Base-by-base conservation (phyloP, 345 rosid genomes). In the Hibiscus trionum region DNA sequence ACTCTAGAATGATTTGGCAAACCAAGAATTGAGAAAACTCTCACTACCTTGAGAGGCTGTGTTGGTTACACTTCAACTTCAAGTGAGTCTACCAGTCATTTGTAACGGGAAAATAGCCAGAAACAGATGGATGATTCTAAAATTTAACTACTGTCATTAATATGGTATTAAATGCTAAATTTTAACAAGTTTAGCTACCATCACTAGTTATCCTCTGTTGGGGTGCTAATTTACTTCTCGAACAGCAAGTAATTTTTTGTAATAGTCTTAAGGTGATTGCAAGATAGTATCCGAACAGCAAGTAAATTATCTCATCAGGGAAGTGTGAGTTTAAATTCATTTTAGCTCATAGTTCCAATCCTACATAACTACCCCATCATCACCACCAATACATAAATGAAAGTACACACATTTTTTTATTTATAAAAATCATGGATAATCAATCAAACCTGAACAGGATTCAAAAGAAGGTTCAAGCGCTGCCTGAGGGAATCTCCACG, bases 381-480 rank as follows among this genome's bases (percentile, higher is more conserved):
- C 17, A 24, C 39, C 57, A 47, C 58, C 58, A 47, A 66, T 46
- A 12, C 56, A 44, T 53, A 63, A 19, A 37, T 31, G 15, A 26
- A 72, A 29, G 46, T 50, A 16, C 17, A n/a, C 3, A 19, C 59
- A n/a, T 2, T 3, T 7, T 12, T 0, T 4, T 21, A 3, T 0
- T 24, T 24, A 66, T 70, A 52, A 26, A 37, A 21, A 14, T 27
- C 39, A 46, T 24, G 71, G 71, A 19, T 70, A 33, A 16, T 77
- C 68, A 70, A 49, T 75, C 69, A 70, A 75, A 90, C 96, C 98
- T 88, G 96, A 70, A 88, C 94, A 21, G 98, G 96, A 80, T 90
- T 93, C 63, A 93, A 79, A 75, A 90, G 91, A 78, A 88, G 86
- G 83, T 90, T 87, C 83, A 93, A 79, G 11, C 94, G 93, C 71